These are phyloP conservation scores for Coemansia sp. DNA, from an alignment of 371 early-diverging fungal genomes.

Conservation along the genomic window DNA sequence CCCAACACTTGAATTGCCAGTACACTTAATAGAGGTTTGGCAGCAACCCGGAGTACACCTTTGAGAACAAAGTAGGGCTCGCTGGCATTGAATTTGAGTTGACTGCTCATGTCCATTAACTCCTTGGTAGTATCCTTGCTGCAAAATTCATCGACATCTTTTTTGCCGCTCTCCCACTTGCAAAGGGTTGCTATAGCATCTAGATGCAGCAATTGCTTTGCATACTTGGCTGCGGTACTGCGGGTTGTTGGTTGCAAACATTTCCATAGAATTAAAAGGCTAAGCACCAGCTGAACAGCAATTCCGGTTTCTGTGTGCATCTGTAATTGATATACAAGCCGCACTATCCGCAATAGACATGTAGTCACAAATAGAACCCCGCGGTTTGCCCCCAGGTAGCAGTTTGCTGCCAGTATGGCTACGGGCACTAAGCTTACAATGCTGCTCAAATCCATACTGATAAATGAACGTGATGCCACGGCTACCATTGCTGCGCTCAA, in stretches of 20 bases:
- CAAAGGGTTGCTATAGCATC: neutral
- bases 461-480: neutral
- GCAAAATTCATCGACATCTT: neutral
- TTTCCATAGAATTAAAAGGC: neutral
- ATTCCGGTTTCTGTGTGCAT: no score
- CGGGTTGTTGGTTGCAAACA: neutral
- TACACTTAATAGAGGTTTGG: neutral
- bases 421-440: neutral
- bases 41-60: neutral
- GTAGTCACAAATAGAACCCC: neutral
- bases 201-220: neutral
- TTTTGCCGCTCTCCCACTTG: slow-evolving; percentile 12
- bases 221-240: neutral
- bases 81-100: slow-evolving; percentile 3
- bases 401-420: slow-evolving; percentile 3
- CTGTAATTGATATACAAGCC: neutral
- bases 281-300: neutral
- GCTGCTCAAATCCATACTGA: no score
- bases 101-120: neutral
- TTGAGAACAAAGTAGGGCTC: slow-evolving; percentile 4
- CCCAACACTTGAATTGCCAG: neutral
- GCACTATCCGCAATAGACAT: neutral
- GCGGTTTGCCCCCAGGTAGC: neutral
- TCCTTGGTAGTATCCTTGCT: neutral
- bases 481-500: neutral